Conservation (phyloP, 2,329 filamentous ascomycete species). For the Polytolypa hystricis region DNA sequence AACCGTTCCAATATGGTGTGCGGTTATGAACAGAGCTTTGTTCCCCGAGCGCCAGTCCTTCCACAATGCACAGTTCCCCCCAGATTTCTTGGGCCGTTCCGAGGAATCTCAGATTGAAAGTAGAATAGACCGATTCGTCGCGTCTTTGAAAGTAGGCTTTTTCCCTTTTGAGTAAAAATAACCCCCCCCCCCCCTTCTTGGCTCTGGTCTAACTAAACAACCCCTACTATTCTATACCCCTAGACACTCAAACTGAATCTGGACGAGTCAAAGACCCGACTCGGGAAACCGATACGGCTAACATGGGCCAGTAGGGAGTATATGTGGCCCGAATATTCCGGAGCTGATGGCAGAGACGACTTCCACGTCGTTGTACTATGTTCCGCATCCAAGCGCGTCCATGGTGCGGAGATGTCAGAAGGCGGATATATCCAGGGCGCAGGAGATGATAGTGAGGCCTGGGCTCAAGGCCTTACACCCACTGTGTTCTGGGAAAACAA, state of each 20-base stretch:
- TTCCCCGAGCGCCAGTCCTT: slow-evolving; percentile 48
- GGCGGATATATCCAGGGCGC: slow-evolving; percentile 85
- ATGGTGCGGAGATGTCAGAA: slow-evolving; percentile 56
- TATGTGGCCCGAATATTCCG: slow-evolving; percentile 35
- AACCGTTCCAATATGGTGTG: slow-evolving; percentile 88
- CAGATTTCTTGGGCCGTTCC: slow-evolving; percentile 58
- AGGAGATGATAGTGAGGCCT: slow-evolving; percentile 88
- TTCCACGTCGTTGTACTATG: slow-evolving; percentile 71
- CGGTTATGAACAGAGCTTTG: slow-evolving; percentile 67
- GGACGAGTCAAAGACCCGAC: slow-evolving; percentile 39
- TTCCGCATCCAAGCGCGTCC: slow-evolving; percentile 65
- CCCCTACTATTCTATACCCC: slow-evolving; percentile 30
- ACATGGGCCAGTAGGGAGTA: slow-evolving; percentile 69
- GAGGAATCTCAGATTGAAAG: slow-evolving; percentile 69
- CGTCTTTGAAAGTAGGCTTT: slow-evolving; percentile 34
- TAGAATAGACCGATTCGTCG: slow-evolving; percentile 47
- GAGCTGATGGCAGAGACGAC: slow-evolving; percentile 33
- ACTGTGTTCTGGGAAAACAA: slow-evolving; percentile 66
- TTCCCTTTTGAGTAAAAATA: not conserved
- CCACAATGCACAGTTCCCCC: slow-evolving; percentile 57
- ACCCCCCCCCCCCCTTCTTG: not conserved
- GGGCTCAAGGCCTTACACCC: slow-evolving; percentile 72
- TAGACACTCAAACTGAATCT: slow-evolving; percentile 52
- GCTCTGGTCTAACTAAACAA: not conserved
- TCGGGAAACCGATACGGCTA: slow-evolving; percentile 63